These are phyloP conservation scores for Rhexocercosporidium sp. DNA, from an alignment of 2,329 filamentous ascomycete species.

Conservation along the genomic window DNA sequence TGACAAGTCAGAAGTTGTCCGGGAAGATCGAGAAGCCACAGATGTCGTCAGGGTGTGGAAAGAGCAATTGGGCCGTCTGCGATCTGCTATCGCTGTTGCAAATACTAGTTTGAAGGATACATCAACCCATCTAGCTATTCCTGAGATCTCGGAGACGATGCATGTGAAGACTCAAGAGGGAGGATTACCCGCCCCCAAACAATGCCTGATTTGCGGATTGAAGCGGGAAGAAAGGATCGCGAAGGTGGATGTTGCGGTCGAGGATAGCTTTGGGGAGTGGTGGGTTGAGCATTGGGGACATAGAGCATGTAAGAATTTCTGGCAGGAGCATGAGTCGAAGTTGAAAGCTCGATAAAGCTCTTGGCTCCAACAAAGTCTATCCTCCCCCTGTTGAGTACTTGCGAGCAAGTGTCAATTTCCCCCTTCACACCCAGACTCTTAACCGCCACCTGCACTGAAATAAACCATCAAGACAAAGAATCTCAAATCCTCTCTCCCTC, in stretches of 20 bases:
- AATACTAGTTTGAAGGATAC: conserved; percentile 51
- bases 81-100: conserved; percentile 71
- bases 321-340: conserved; percentile 75
- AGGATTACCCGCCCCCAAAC: conserved; percentile 74
- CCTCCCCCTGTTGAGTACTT: background rate
- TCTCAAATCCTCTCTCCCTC: background rate
- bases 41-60: conserved; percentile 80
- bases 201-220: conserved; percentile 85
- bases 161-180: conserved; percentile 71
- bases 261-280: conserved; percentile 96
- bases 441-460: background rate
- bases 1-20: conserved; percentile 79
- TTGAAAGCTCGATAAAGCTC: conserved; percentile 66
- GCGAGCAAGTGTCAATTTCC: background rate
- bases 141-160: conserved; percentile 74
- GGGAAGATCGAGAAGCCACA: conserved; percentile 83
- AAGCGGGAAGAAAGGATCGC: conserved; percentile 83
- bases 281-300: conserved; percentile 92
- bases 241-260: conserved; percentile 72
- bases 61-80: conserved; percentile 74
- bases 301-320: conserved; percentile 80
- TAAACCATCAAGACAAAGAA: background rate
- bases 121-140: conserved; percentile 53
- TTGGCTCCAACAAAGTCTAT: background rate
- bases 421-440: background rate